Conservation (phyloP, 2,329 filamentous ascomycete genomes). For the Pyrenophora teres region DNA sequence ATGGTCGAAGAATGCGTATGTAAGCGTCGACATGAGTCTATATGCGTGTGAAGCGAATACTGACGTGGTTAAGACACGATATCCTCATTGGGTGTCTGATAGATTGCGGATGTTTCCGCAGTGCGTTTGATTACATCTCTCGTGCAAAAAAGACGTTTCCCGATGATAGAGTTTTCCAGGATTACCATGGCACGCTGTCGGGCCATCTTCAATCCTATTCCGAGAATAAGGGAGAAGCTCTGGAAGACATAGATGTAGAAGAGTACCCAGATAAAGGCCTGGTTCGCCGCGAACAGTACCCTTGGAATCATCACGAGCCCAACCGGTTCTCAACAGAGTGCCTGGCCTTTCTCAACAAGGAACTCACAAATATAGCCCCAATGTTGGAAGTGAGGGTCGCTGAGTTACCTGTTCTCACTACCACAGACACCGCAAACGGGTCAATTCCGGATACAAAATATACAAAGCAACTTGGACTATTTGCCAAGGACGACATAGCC, state of each 20-base stretch:
- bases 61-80: conserved; percentile 32
- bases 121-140: conserved; percentile 68
- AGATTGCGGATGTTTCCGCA: conserved; percentile 67
- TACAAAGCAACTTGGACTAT: conserved; percentile 83
- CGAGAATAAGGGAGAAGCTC: conserved; percentile 23
- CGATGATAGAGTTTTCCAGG: conserved; percentile 60
- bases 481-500: conserved; percentile 79
- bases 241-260: conserved; percentile 54
- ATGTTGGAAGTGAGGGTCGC: conserved; percentile 81
- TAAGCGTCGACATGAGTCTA: conserved; percentile 6
- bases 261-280: conserved; percentile 71
- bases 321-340: conserved; percentile 59
- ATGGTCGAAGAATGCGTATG: conserved; percentile 41
- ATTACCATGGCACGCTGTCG: conserved; percentile 59
- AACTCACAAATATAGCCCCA: conserved; percentile 71
- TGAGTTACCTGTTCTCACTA: conserved; percentile 69
- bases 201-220: conserved; percentile 30
- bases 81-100: conserved; percentile 60
- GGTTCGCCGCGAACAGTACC: conserved; percentile 68
- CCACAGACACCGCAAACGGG: conserved; percentile 31
- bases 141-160: conserved; percentile 63
- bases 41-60: background rate
- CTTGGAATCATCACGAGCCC: conserved; percentile 66
- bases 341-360: conserved; percentile 71
- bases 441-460: conserved; percentile 59